These are phyloP conservation scores for Ceratocystis albifundus DNA, from an alignment of 2,329 filamentous ascomycete species.

Conservation along the genomic window DNA sequence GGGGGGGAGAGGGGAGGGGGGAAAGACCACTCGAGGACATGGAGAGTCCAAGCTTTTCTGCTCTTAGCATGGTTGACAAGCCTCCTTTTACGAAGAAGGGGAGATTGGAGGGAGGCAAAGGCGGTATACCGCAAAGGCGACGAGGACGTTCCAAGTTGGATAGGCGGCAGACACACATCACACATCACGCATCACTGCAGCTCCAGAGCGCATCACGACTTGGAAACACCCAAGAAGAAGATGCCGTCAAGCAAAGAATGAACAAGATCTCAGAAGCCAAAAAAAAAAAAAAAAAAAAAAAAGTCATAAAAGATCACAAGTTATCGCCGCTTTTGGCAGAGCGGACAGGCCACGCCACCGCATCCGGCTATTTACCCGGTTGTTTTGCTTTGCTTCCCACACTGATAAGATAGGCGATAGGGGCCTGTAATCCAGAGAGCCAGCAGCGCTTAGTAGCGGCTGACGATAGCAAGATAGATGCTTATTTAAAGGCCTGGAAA, in stretches of 20 bases:
- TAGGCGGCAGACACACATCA: neutral
- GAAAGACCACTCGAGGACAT: neutral
- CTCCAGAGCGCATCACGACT: too few species aligned
- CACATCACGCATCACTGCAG: too few species aligned
- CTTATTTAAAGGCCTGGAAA: neutral
- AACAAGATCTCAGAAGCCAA: neutral
- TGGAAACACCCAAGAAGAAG: too few species aligned
- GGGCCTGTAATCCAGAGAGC: too few species aligned
- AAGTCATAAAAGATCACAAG: too few species aligned
- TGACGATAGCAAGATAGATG: too few species aligned
- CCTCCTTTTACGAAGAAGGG: neutral
- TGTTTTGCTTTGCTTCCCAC: neutral
- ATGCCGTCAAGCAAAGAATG: neutral
- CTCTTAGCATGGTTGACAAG: conserved; percentile 10
- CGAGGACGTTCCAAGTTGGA: neutral
- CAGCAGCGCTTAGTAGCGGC: too few species aligned
- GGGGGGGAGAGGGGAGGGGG: too few species aligned
- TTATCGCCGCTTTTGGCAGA: conserved; percentile 6
- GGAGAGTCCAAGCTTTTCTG: conserved; percentile 5
- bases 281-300: neutral
- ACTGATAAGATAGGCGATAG: too few species aligned
- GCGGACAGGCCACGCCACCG: neutral
- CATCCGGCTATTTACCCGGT: conserved; percentile 3
- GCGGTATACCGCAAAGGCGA: neutral
- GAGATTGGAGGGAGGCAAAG: too few species aligned